Conservation (phyloP, 2,329 filamentous ascomycete genomes). For the Fusarium marasasianum region DNA sequence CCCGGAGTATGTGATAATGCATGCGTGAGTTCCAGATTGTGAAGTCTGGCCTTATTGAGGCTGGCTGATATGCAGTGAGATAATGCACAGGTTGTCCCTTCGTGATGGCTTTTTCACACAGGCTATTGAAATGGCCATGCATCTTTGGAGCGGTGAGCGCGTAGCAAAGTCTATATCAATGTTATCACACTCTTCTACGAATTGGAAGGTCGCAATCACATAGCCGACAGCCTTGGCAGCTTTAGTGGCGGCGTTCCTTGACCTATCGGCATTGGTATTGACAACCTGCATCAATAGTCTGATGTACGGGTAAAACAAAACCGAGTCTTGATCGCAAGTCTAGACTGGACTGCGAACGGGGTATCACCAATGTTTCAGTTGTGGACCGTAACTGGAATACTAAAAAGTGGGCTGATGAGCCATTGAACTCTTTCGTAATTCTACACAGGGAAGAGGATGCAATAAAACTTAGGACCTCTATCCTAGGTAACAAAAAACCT, state of each 20-base stretch:
- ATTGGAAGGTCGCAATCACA: fast-evolving
- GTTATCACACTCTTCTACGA: background rate
- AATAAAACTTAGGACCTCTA: no score
- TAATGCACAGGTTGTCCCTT: no score
- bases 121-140: no score
- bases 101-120: no score
- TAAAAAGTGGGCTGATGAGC: background rate
- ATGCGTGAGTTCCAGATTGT: background rate
- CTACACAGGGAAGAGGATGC: no score
- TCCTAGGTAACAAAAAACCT: no score
- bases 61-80: background rate
- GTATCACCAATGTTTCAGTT: background rate
- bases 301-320: no score
- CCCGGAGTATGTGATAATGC: background rate
- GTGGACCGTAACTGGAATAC: background rate
- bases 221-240: background rate
- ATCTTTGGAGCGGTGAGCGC: background rate
- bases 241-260: no score
- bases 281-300: background rate
- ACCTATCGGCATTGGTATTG: background rate
- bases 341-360: background rate
- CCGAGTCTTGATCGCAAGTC: background rate
- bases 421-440: no score
- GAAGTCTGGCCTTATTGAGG: fast-evolving
- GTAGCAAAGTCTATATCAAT: background rate